Percentiles rank a stretch among this genome's conserved stretches.
phyloP scores from a whole-genome alignment of 495 filamentous ascomycete genomes.

The Parathielavia hyrcaniae region DNA sequence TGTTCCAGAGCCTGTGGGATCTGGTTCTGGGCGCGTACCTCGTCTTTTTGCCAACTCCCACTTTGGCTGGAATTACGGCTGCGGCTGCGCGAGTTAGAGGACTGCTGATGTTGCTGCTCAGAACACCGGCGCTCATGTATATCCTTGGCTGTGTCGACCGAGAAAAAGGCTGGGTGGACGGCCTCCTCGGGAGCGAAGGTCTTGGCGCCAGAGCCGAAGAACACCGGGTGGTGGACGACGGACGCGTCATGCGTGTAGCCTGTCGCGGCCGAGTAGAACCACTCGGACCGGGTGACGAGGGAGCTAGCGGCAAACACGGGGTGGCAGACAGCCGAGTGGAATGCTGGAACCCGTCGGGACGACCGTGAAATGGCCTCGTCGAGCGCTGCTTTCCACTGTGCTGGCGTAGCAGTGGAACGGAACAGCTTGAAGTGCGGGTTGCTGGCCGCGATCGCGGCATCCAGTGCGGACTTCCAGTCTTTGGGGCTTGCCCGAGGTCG shows the following conservation, averaged over 20 bases:
- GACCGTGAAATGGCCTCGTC: constrained; percentile 28
- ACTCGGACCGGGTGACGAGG: constrained; percentile 29
- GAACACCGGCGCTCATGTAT: constrained; percentile 22
- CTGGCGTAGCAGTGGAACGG: constrained; percentile 16
- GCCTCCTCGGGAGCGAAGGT: constrained; percentile 24
- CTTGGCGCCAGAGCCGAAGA: constrained; percentile 35
- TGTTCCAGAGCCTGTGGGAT: constrained; percentile 2
- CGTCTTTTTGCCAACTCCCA: constrained; percentile 8
- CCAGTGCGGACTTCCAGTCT: constrained; percentile 18
- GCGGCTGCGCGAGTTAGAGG: constrained; percentile 6
- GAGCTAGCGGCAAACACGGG: constrained; percentile 38
- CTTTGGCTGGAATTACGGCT: constrained; percentile 13
- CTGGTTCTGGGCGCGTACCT: constrained; percentile 12
- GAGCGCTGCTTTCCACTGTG: constrained; percentile 35
- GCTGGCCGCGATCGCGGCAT: constrained; percentile 9
- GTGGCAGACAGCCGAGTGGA: constrained; percentile 32
- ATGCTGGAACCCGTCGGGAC: constrained; percentile 8
- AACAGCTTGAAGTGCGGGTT: neutral
- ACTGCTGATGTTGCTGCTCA: neutral
- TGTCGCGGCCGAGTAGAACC: constrained; percentile 35
- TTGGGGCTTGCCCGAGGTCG: constrained; percentile 15
- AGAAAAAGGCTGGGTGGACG: constrained; percentile 34
- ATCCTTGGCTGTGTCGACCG: constrained; percentile 19
- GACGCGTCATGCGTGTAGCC: constrained; percentile 32
- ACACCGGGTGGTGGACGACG: constrained; percentile 30